Conservation (phyloP, 83 land plant species). For the Thuja plicata region DNA sequence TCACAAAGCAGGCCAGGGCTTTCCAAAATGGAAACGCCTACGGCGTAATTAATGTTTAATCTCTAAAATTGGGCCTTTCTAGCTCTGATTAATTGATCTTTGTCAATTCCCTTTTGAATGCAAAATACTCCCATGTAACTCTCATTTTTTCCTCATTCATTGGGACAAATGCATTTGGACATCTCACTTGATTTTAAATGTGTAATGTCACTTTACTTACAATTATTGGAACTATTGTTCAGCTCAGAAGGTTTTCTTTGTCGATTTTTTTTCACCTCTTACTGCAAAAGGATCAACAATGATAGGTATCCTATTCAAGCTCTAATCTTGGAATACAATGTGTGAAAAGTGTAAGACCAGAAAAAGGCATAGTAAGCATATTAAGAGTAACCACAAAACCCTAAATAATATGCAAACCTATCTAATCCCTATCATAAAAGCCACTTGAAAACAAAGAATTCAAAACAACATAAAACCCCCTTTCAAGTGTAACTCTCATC, state of each 20-base stretch:
- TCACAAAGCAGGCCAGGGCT: too few relatives aligned
- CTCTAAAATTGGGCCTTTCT: not conserved
- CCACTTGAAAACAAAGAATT: too few relatives aligned
- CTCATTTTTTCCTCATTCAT: not conserved
- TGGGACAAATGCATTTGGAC: not conserved
- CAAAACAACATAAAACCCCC: too few relatives aligned
- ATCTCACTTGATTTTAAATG: too few relatives aligned
- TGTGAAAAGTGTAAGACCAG: too few relatives aligned
- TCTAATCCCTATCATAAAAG: too few relatives aligned
- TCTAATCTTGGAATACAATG: not conserved
- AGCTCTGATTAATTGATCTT: not conserved
- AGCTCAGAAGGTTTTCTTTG: slow-evolving; percentile 26
- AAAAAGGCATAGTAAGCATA: too few relatives aligned
- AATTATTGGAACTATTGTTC: slow-evolving; percentile 60
- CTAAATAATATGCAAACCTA: too few relatives aligned
- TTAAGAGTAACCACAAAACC: too few relatives aligned
- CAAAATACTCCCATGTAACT: too few relatives aligned
- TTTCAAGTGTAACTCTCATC: too few relatives aligned
- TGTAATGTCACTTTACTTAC: slow-evolving; percentile 61
- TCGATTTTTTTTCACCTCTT: slow-evolving; percentile 37
- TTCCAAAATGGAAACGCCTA: too few relatives aligned
- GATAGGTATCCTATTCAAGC: slow-evolving; percentile 28
- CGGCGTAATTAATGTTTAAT: not conserved
- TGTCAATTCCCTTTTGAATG: not conserved
- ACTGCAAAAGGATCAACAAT: slow-evolving; percentile 58